These are phyloP conservation scores for Solanum habrochaites DNA, from an alignment of 257 asterid species.

Conservation along the genomic window DNA sequence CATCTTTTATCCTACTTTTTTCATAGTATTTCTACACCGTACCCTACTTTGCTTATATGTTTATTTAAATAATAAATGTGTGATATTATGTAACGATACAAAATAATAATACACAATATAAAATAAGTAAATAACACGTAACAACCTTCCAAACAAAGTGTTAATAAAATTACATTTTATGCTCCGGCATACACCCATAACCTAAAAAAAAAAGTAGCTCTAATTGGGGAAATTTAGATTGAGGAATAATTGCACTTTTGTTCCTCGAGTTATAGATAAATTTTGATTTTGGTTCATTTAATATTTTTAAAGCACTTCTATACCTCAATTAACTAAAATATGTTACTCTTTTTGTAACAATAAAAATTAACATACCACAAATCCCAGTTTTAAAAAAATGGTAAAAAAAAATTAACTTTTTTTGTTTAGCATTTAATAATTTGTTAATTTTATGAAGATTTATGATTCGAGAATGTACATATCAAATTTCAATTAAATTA, in stretches of 20 bases:
- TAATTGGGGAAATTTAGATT: neutral
- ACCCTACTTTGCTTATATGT: no score
- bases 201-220: neutral
- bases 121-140: no score
- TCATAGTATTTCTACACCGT: no score
- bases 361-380: neutral
- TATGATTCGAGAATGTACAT: neutral
- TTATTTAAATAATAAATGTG: no score
- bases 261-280: neutral
- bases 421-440: neutral
- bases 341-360: neutral
- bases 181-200: neutral
- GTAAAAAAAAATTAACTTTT: no score
- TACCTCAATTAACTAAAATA: neutral
- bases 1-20: no score
- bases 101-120: no score
- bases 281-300: neutral
- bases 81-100: no score
- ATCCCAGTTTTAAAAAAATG: no score
- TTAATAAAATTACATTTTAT: no score
- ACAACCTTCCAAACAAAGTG: no score
- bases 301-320: neutral
- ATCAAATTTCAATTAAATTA: neutral
- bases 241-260: neutral
- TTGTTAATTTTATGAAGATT: neutral